Evolutionary conservation across 331 rosid species (phyloP).

Genomic region (Malus hybrid): DNA sequence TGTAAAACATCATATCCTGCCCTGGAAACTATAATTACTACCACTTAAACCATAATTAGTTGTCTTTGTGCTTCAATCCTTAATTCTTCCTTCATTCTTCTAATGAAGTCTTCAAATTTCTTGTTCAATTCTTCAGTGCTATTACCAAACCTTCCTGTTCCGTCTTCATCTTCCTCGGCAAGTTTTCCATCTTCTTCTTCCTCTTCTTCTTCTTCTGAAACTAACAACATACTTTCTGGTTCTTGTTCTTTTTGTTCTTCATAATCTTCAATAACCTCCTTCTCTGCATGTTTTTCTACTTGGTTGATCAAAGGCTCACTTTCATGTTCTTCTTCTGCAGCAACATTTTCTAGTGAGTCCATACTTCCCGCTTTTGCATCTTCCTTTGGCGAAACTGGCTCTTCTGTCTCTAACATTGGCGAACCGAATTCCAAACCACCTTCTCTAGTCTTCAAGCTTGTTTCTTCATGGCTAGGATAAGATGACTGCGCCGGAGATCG

Average conservation of each 20-base stretch:
- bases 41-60: conserved; percentile 35
- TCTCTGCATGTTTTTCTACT: conserved; percentile 12
- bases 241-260: conserved; percentile 6
- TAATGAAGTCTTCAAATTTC: conserved; percentile 77
- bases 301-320: neutral
- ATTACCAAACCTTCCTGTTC: conserved; percentile 11
- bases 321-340: neutral
- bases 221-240: neutral
- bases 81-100: conserved; percentile 65
- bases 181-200: conserved; percentile 1
- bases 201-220: conserved; percentile 24
- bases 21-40: no score
- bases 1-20: neutral
- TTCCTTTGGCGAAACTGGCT: conserved; percentile 15
- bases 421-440: conserved; percentile 18
- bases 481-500: conserved; percentile 32
- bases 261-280: conserved; percentile 9
- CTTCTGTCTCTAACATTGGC: conserved; percentile 4
- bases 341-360: neutral
- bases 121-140: conserved; percentile 76
- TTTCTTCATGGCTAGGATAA: conserved; percentile 9
- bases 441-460: conserved; percentile 13
- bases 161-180: conserved; percentile 28
- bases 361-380: neutral
- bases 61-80: conserved; percentile 60